Conservation (phyloP, 2,329 filamentous ascomycete genomes). For the Neonectria coccinea region DNA sequence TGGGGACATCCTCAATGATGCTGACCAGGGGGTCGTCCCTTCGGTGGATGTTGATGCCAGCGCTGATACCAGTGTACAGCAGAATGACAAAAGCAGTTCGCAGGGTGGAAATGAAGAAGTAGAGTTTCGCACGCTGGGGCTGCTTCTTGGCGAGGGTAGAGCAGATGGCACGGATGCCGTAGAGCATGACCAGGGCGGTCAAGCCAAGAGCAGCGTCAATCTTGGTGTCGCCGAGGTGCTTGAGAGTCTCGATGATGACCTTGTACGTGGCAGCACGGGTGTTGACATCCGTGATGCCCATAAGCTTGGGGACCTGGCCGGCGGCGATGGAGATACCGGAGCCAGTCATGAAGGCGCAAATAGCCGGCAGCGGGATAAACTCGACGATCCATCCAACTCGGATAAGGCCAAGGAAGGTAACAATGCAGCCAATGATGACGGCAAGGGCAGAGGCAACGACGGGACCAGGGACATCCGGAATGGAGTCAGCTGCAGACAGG, state of each 20-base stretch:
- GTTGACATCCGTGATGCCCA: slow-evolving; percentile 63
- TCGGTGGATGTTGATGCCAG: slow-evolving; percentile 73
- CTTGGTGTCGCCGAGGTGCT: slow-evolving; percentile 59
- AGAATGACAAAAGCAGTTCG: slow-evolving; percentile 85
- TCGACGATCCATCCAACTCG: slow-evolving; percentile 67
- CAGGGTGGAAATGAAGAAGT: slow-evolving; percentile 83
- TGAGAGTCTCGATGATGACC: slow-evolving; percentile 65
- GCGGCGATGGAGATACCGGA: slow-evolving; percentile 63
- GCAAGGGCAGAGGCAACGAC: slow-evolving; percentile 62
- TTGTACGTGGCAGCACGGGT: slow-evolving; percentile 61
- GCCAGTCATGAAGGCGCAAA: slow-evolving; percentile 67
- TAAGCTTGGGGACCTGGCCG: slow-evolving; percentile 63
- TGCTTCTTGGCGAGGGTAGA: slow-evolving; percentile 73
- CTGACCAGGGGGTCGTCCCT: slow-evolving; percentile 68
- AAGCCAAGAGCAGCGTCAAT: slow-evolving; percentile 82
- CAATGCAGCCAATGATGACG: slow-evolving; percentile 61
- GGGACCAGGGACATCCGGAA: slow-evolving; percentile 56
- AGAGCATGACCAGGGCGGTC: slow-evolving; percentile 75
- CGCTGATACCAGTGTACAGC: slow-evolving; percentile 83
- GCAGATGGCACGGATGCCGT: slow-evolving; percentile 73
- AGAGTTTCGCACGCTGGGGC: slow-evolving; percentile 74
- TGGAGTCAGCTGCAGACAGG: slow-evolving; percentile 50
- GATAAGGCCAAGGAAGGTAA: slow-evolving; percentile 62
- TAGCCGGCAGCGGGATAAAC: slow-evolving; percentile 64
- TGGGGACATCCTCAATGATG: slow-evolving; percentile 76